Conservation (phyloP, 2,329 filamentous ascomycete species). For the Phialocephala sp. region DNA sequence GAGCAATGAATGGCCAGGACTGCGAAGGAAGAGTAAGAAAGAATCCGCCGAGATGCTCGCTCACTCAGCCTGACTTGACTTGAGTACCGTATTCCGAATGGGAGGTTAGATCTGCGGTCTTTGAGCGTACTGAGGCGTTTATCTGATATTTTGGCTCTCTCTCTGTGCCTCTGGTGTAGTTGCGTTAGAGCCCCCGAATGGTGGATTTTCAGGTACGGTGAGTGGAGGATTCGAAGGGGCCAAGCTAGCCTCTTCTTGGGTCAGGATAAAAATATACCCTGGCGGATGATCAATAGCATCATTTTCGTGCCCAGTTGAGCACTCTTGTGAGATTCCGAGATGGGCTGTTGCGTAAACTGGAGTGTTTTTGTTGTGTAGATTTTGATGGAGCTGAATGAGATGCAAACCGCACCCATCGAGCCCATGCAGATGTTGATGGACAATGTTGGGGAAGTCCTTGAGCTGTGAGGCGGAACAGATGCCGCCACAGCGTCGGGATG, state of each 20-base stretch:
- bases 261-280: background rate
- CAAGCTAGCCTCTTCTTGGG: background rate
- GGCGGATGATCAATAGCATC: background rate
- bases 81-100: too few relatives aligned
- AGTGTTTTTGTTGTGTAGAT: background rate
- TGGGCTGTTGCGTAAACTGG: background rate
- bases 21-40: background rate
- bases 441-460: slow-evolving; percentile 31
- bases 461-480: slow-evolving; percentile 15
- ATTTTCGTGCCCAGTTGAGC: background rate
- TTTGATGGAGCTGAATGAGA: background rate
- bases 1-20: too few relatives aligned
- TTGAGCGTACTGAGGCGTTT: too few relatives aligned
- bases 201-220: background rate
- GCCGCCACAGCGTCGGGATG: slow-evolving; percentile 20
- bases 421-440: background rate
- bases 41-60: too few relatives aligned
- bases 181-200: too few relatives aligned
- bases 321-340: background rate
- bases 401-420: too few relatives aligned
- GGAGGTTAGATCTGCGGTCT: too few relatives aligned
- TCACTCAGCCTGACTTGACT: too few relatives aligned
- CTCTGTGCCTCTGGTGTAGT: too few relatives aligned
- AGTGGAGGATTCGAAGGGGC: background rate
- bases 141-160: too few relatives aligned